A percentile compares a stretch with the other conserved stretches of the same genome.
phyloP scores from a whole-genome alignment of 176 grass and related monocot species.

The Paspalum notatum region DNA sequence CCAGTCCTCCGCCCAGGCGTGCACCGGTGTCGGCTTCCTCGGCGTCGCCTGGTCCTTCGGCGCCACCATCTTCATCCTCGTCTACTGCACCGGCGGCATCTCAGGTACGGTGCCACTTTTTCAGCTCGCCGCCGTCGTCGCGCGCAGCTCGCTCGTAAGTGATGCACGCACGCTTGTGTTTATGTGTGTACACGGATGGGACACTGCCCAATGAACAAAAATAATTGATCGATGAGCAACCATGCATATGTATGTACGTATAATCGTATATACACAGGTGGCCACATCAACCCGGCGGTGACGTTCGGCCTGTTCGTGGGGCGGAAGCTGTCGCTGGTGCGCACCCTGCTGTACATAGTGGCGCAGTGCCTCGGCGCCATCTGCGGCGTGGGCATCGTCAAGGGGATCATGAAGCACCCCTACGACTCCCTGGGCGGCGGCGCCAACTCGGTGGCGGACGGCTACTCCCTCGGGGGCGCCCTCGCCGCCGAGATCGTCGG shows the following conservation, averaged over 20 bases:
- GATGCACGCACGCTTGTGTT: not conserved
- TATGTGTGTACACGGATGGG: no score
- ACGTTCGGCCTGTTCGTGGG: constrained; percentile 73
- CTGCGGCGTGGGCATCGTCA: constrained; percentile 73
- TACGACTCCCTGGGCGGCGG: constrained; percentile 63
- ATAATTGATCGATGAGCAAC: not conserved
- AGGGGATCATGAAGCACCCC: constrained; percentile 57
- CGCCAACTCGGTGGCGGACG: constrained; percentile 50
- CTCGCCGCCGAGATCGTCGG: constrained; percentile 76
- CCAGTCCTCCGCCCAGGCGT: constrained; percentile 28
- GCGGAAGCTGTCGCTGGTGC: constrained; percentile 71
- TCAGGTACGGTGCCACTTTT: no score
- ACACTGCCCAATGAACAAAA: no score
- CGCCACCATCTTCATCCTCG: constrained; percentile 86
- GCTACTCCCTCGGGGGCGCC: constrained; percentile 40
- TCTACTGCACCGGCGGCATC: constrained; percentile 78
- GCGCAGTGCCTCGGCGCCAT: constrained; percentile 92
- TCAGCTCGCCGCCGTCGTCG: no score
- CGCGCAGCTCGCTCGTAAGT: no score
- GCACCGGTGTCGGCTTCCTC: constrained; percentile 73
- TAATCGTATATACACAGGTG: constrained; percentile 51
- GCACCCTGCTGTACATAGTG: constrained; percentile 59
- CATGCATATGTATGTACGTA: not conserved
- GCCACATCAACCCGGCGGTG: constrained; percentile 90
- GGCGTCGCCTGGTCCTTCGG: constrained; percentile 89